Percentiles rank a stretch among this genome's conserved stretches.
Conservation (phyloP, 2,329 filamentous ascomycete species). For the Claviceps citrina region DNA sequence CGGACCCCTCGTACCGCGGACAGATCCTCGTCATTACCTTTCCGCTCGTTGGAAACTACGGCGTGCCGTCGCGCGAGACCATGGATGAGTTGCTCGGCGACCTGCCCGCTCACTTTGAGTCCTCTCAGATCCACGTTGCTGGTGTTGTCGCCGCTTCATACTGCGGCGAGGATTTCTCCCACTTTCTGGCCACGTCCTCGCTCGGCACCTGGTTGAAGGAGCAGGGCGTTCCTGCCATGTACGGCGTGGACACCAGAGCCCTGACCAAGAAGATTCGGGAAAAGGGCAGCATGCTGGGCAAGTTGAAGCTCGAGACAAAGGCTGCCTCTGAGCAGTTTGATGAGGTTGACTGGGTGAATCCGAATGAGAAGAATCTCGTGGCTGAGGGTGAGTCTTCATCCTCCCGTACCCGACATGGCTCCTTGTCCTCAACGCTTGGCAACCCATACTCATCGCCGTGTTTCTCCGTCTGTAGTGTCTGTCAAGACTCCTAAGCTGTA, state of each 20-base stretch:
- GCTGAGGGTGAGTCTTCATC: conserved; percentile 61
- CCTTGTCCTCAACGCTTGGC: conserved; percentile 24
- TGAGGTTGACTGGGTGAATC: conserved; percentile 73
- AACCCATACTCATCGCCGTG: conserved; percentile 23
- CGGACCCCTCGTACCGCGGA: conserved; percentile 75
- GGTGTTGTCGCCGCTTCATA: conserved; percentile 85
- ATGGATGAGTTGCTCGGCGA: conserved; percentile 74
- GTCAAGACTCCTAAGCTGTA: conserved; percentile 76
- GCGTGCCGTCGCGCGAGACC: conserved; percentile 74
- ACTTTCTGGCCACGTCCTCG: conserved; percentile 81
- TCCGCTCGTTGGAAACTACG: conserved; percentile 95
- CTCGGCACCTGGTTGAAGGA: conserved; percentile 93
- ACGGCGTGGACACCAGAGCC: conserved; percentile 83
- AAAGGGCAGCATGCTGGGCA: conserved; percentile 90
- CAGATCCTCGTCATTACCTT: conserved; percentile 98
- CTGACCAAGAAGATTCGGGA: conserved; percentile 89
- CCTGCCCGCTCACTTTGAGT: conserved; percentile 86
- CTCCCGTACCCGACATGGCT: conserved; percentile 8
- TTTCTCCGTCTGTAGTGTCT: conserved; percentile 49
- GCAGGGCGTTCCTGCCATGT: conserved; percentile 84
- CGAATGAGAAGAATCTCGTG: conserved; percentile 84
- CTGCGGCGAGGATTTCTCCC: conserved; percentile 86
- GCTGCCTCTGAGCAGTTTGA: conserved; percentile 45
- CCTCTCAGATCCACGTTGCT: conserved; percentile 80
- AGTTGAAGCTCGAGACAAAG: conserved; percentile 54